Percentiles rank a stretch among this genome's conserved stretches.
Conservation (phyloP, 176 grass and related monocot genomes). For the Raddia distichophylla region DNA sequence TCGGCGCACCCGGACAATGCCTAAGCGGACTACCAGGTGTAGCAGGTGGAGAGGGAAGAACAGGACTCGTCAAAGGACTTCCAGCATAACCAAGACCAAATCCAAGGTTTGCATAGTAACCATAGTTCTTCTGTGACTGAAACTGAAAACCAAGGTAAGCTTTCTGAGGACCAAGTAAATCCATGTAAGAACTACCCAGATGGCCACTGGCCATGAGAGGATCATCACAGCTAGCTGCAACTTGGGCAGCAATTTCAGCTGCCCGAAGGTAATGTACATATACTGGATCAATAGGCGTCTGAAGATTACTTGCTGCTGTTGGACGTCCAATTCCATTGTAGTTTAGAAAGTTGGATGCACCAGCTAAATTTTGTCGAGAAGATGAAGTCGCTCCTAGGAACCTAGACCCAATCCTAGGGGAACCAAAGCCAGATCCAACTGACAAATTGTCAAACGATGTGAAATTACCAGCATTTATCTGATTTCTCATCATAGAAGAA, state of each 20-base stretch:
- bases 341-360: conserved; percentile 50
- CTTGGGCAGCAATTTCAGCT: conserved; percentile 45
- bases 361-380: conserved; percentile 60
- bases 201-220: conserved; percentile 44
- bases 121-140: conserved; percentile 67
- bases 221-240: conserved; percentile 57
- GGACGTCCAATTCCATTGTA: conserved; percentile 58
- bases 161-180: conserved; percentile 65
- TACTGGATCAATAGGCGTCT: conserved; percentile 51
- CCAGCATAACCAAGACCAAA: conserved; percentile 57
- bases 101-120: conserved; percentile 61
- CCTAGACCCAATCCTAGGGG: conserved; percentile 52
- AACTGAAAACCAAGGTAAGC: conserved; percentile 51
- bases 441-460: conserved; percentile 47
- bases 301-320: conserved; percentile 51
- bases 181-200: conserved; percentile 58
- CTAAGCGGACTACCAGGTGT: conserved; percentile 65
- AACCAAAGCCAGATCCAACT: conserved; percentile 51
- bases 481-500: conserved; percentile 59
- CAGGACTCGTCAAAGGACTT: conserved; percentile 55
- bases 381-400: conserved; percentile 50
- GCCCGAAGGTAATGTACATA: conserved; percentile 62
- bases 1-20: too few species aligned
- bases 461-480: conserved; percentile 61
- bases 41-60: conserved; percentile 58